These are phyloP conservation scores for Bipolaris cookei DNA, from an alignment of 2,329 filamentous ascomycete genomes.

Conservation along the genomic window DNA sequence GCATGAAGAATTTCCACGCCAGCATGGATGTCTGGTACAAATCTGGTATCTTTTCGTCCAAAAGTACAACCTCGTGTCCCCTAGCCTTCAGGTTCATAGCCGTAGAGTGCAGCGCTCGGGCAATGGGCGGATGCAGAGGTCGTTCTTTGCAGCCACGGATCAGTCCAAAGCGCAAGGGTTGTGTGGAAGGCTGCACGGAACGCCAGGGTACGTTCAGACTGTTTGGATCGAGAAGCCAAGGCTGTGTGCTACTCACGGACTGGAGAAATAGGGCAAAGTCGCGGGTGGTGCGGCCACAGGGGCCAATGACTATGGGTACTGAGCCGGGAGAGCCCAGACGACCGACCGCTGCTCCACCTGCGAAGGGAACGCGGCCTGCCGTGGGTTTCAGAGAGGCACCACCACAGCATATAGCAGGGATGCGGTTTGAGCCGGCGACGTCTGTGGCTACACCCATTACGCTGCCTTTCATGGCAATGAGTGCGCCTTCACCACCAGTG, in stretches of 20 bases:
- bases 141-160: constrained; percentile 56
- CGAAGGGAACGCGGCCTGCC: constrained; percentile 58
- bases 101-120: constrained; percentile 53
- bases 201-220: constrained; percentile 57
- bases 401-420: constrained; percentile 78
- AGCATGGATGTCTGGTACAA: constrained; percentile 46
- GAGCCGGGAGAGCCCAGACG: constrained; percentile 37
- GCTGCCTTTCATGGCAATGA: constrained; percentile 64
- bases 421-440: constrained; percentile 69
- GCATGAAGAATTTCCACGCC: constrained; percentile 52
- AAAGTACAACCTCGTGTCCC: constrained; percentile 53
- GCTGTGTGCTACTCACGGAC: constrained; percentile 48
- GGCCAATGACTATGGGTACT: constrained; percentile 52
- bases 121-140: constrained; percentile 60
- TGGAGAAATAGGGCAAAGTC: constrained; percentile 54
- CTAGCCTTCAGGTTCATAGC: constrained; percentile 48
- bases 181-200: constrained; percentile 21
- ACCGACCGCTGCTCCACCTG: constrained; percentile 36
- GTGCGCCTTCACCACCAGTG: constrained; percentile 68
- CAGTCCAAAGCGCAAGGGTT: constrained; percentile 56
- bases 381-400: constrained; percentile 60
- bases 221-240: constrained; percentile 56
- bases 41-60: constrained; percentile 38
- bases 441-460: constrained; percentile 69
- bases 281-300: constrained; percentile 51